Evolutionary conservation across 805 yeast species (phyloP).

Genomic region (Pichia kluyveri): DNA sequence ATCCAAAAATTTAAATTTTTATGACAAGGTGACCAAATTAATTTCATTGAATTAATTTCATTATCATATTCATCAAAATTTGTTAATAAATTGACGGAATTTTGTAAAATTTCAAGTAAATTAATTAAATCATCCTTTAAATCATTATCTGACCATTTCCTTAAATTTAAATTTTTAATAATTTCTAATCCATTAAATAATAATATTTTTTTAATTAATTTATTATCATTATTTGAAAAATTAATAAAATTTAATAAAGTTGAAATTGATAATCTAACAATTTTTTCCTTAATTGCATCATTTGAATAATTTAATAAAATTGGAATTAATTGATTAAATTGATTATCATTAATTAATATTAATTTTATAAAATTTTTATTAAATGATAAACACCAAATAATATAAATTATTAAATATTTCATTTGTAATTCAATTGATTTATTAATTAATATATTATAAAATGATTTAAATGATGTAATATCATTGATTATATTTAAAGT

Average conservation of each 20-base stretch:
- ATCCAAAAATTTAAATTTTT: constrained; percentile 83
- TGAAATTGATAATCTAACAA: constrained; percentile 76
- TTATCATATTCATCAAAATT: constrained; percentile 87
- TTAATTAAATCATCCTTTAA: constrained; percentile 60
- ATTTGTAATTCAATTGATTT: constrained; percentile 58
- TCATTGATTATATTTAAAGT: constrained; percentile 5
- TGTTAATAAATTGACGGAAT: constrained; percentile 69
- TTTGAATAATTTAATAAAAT: constrained; percentile 52
- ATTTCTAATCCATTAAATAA: constrained; percentile 68
- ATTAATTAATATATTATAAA: constrained; percentile 38
- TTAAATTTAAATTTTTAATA: constrained; percentile 59
- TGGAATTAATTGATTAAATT: constrained; percentile 45
- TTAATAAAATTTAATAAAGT: constrained; percentile 54
- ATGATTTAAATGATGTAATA: constrained; percentile 32
- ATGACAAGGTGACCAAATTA: constrained; percentile 91
- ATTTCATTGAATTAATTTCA: constrained; percentile 69
- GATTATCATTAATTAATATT: constrained; percentile 29
- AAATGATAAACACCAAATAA: constrained; percentile 82
- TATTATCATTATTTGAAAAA: constrained; percentile 16
- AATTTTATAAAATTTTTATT: constrained; percentile 38
- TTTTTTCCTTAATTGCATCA: constrained; percentile 84
- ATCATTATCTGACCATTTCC: constrained; percentile 95
- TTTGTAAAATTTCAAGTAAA: constrained; percentile 53
- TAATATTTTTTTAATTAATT: constrained; percentile 49
- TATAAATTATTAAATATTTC: constrained; percentile 69